A percentile compares a stretch with the other conserved stretches of the same genome.
phyloP scores from a whole-genome alignment of 2,329 filamentous ascomycete genomes.

The Alternaria arborescens region DNA sequence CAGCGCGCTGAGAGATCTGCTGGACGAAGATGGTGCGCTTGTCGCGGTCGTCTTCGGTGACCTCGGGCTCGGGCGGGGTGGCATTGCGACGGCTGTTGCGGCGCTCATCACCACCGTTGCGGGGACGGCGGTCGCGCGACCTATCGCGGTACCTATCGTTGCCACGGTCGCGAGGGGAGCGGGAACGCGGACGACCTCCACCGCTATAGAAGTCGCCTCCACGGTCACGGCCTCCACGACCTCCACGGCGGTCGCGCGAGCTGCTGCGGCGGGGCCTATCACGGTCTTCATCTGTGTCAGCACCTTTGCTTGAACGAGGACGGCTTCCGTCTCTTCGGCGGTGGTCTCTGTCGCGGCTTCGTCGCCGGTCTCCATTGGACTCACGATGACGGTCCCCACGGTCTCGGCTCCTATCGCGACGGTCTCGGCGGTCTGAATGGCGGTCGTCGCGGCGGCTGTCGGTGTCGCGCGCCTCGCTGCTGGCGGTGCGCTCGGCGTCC shows the following conservation, averaged over 20 bases:
- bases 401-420: slow-evolving; percentile 42
- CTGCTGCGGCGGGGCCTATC: slow-evolving; percentile 42
- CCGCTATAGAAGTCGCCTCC: slow-evolving; percentile 53
- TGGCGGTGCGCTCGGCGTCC: slow-evolving; percentile 23
- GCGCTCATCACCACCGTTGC: slow-evolving; percentile 58
- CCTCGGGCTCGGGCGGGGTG: slow-evolving; percentile 69
- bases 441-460: slow-evolving; percentile 41
- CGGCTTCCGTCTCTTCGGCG: slow-evolving; percentile 43
- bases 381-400: slow-evolving; percentile 41
- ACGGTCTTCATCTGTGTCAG: slow-evolving; percentile 50
- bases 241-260: slow-evolving; percentile 42
- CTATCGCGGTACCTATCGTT: slow-evolving; percentile 56
- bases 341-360: slow-evolving; percentile 45
- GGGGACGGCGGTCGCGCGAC: slow-evolving; percentile 55
- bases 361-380: slow-evolving; percentile 41
- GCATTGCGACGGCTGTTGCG: slow-evolving; percentile 48
- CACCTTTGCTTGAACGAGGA: slow-evolving; percentile 44
- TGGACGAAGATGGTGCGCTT: slow-evolving; percentile 97
- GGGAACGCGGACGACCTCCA: slow-evolving; percentile 47
- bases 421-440: slow-evolving; percentile 32
- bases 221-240: slow-evolving; percentile 34
- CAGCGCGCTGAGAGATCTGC: slow-evolving; percentile 91
- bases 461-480: slow-evolving; percentile 41
- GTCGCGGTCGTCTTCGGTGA: slow-evolving; percentile 95
- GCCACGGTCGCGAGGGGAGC: slow-evolving; percentile 51